Percentiles rank a stretch among this genome's conserved stretches.
Conservation (phyloP, 805 yeast species). For the Zygotorulaspora danielsina region DNA sequence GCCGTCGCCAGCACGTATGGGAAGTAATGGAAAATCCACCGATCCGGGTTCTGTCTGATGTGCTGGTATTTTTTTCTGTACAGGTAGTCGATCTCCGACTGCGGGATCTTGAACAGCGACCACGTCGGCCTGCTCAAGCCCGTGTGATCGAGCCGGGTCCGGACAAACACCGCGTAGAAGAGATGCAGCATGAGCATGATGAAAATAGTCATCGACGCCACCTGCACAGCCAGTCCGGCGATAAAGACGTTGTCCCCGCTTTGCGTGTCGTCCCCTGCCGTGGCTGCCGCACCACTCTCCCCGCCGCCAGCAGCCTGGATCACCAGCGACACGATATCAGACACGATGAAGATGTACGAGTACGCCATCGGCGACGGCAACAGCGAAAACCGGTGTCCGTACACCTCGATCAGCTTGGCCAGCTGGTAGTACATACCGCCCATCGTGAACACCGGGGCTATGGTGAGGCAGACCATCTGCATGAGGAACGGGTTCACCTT, state of each 20-base stretch:
- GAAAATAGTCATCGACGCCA: conserved; percentile 61
- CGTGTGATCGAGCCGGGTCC: conserved; percentile 25
- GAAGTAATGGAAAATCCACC: conserved; percentile 40
- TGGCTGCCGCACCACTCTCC: conserved; percentile 48
- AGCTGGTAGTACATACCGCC: conserved; percentile 75
- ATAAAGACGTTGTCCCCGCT: conserved; percentile 49
- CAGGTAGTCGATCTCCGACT: conserved; percentile 22
- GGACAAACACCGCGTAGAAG: conserved; percentile 38
- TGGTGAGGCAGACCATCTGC: conserved; percentile 64
- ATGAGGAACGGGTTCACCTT: conserved; percentile 45
- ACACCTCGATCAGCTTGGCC: conserved; percentile 61
- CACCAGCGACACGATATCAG: conserved; percentile 60
- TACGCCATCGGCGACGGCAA: conserved; percentile 35
- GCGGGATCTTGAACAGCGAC: conserved; percentile 17
- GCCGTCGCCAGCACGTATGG: conserved; percentile 46
- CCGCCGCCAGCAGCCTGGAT: conserved; percentile 80
- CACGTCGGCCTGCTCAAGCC: conserved; percentile 16
- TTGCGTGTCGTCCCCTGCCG: conserved; percentile 12
- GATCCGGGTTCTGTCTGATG: conserved; percentile 30
- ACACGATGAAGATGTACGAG: conserved; percentile 57
- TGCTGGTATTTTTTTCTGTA: conserved; percentile 27
- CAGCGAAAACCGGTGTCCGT: conserved; percentile 50
- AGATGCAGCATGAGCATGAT: conserved; percentile 47
- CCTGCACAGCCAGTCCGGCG: conserved; percentile 76
- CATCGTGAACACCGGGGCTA: conserved; percentile 82